Evolutionary conservation across 1,284 basidiomycete species (phyloP), one percentile per base, ranked within the genome.

Genomic region (Stygiomarasmius scandens): DNA sequence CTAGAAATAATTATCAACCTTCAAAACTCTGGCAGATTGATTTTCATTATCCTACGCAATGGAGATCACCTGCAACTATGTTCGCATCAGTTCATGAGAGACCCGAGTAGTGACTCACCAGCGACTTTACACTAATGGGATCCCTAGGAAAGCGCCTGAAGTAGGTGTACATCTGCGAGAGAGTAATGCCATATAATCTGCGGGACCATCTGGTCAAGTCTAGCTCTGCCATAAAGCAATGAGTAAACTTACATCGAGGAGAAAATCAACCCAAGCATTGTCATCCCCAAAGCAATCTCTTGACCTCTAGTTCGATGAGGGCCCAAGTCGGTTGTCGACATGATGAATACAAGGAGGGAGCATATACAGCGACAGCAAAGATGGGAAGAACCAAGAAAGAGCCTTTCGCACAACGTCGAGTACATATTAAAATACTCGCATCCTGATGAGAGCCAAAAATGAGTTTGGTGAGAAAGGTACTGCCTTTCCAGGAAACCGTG

Each of bases 151-250:
- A 72, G 10, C 70, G 65, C 47, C 64, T 63, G 54, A 66, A 71
- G 58, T 72, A 71, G 22, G 69, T 70, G 61, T 70, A 67, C 19
- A 66, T 63, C 52, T 71, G 69, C 2, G 66, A 70, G 24, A 72
- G 59, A 43, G 69, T 67, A 14, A 72, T 60, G 22, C 71, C 70
- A 25, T 69, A 72, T 34, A 72, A 57, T 45, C 71, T 71, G 22
- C 20, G 20, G 5, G 22, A 38, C 12, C 3, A 6, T 27, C 10
- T 36, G 3, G 47, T 22, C 2, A 46, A 23, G 25, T 19, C 32
- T 41, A 16, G 22, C 5, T 14, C 29, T 32, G 5, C 6, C 5
- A 16, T 10, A 49, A 11, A 46, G 14, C 2, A 6, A 24, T n/a
- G 36, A 25, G 10, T n/a, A 43, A 2, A 52, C 64, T 38, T 44